phyloP scores from a whole-genome alignment of 441 rosid species.

The Pelargonium myrrhifolium region DNA sequence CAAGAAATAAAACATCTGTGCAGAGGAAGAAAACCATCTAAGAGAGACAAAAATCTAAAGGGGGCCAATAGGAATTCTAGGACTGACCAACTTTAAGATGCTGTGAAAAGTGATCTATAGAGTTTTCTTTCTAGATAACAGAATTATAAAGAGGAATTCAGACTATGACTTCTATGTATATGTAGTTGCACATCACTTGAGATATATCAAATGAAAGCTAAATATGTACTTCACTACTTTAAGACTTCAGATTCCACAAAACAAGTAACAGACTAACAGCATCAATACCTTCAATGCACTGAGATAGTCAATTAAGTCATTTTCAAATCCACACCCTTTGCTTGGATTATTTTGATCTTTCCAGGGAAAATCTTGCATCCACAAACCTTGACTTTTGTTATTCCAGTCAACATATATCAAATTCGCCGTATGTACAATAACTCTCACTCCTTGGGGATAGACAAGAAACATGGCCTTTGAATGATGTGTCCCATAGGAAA shows the following conservation, averaged over 20 bases:
- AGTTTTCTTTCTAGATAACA: constrained; percentile 1
- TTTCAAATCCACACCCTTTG: constrained; percentile 60
- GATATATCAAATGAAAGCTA: not conserved
- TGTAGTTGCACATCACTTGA: not conserved
- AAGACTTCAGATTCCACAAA: not conserved
- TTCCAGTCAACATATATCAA: constrained; percentile 91
- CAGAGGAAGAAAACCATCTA: constrained; percentile 2
- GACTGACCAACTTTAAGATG: not conserved
- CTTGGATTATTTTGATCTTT: constrained; percentile 50
- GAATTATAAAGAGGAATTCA: not conserved
- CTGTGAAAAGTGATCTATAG: not conserved
- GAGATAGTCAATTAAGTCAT: constrained; percentile 79
- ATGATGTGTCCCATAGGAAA: constrained; percentile 87
- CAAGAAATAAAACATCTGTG: not conserved
- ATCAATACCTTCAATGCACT: constrained; percentile 57
- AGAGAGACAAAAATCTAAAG: not conserved
- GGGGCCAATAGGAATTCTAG: not conserved
- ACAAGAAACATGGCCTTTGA: constrained; percentile 88
- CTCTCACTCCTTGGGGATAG: constrained; percentile 70
- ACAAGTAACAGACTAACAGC: not conserved
- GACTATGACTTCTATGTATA: not conserved
- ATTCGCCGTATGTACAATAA: constrained; percentile 87
- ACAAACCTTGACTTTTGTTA: constrained; percentile 88
- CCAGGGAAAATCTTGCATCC: constrained; percentile 99
- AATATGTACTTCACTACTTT: not conserved